Evolutionary conservation across 1,284 basidiomycete genomes (phyloP).

Genomic region (Clitocybe nebularis): DNA sequence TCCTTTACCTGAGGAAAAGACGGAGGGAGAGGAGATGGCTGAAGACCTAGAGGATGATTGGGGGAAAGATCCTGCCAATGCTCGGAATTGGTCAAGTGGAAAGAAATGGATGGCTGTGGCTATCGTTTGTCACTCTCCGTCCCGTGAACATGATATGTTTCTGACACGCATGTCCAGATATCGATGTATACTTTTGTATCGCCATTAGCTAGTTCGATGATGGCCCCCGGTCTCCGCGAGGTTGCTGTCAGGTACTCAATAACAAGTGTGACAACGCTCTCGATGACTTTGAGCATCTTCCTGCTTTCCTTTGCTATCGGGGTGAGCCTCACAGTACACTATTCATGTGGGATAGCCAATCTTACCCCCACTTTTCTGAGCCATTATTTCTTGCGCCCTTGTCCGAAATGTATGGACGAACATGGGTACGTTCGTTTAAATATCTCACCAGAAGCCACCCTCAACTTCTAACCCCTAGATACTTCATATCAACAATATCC

Average conservation of each 20-base stretch:
- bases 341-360: background rate
- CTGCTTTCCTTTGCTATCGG: slow-evolving; percentile 72
- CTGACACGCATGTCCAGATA: slow-evolving; percentile 35
- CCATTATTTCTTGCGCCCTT: slow-evolving; percentile 69
- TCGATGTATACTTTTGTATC: slow-evolving; percentile 67
- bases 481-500: slow-evolving; percentile 63
- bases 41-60: slow-evolving; percentile 64
- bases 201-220: slow-evolving; percentile 73
- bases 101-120: slow-evolving; percentile 61
- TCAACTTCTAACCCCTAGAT: slow-evolving; percentile 33
- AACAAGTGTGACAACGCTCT: slow-evolving; percentile 52
- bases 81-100: slow-evolving; percentile 57
- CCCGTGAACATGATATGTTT: slow-evolving; percentile 1
- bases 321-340: slow-evolving; percentile 21
- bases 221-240: slow-evolving; percentile 72
- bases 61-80: slow-evolving; percentile 57
- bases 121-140: slow-evolving; percentile 43
- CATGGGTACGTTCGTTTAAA: slow-evolving; percentile 55
- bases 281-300: slow-evolving; percentile 70
- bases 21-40: too few species aligned
- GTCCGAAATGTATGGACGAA: slow-evolving; percentile 74
- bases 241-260: slow-evolving; percentile 60
- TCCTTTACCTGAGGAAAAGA: too few species aligned
- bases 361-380: too few species aligned
- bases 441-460: background rate